Evolutionary conservation across 108 stramenopile genomes (phyloP), one percentile per base, ranked within the genome.

Genomic region (Parietichytrium sp.): DNA sequence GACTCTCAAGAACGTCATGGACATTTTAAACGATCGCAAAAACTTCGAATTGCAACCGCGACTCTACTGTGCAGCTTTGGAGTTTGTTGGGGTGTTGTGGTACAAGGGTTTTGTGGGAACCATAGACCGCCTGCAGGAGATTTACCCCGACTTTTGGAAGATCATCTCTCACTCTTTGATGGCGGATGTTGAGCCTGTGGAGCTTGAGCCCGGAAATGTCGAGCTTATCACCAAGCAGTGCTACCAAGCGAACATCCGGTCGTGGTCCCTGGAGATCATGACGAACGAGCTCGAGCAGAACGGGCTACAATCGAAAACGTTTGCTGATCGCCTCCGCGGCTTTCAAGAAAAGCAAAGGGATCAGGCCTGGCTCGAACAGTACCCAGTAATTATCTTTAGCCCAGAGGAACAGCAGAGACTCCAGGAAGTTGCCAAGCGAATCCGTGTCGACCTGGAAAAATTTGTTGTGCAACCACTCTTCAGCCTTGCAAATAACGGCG

Each of bases 241-340:
- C 38, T 45, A 72, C 1, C 61, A 72, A 1, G 45, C 45, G 10
- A 45, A 42, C 42, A 42, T 42, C 7, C 33, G 61, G 1, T 33
- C 61, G n/a, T 72, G 61, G 61, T 33, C 61, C 16, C 61, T 72
- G 38, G 61, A 72, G 42, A 72, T 72, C 42, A 72, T 72, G 61
- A 72, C 61, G 38, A 1, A 45, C 10, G 61, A 72, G 42, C 36
- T 72, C 10, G 61, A 72, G 33, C 36, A 33, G 6, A 72, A 45
- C 20, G 61, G 61, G n/a, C 38, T 72, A 6, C n/a, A n/a, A n/a
- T 23, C 10, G 2, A 42, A 42, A 20, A n/a, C 61, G 8, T 72
- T 72, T n/a, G 45, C 45, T 33, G 61, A 72, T 33, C 61, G 36
- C 20, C 13, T 72, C 38, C 61, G 61, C 13, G 6, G 6, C 20